Base-by-base conservation (phyloP, 108 stramenopile species). In the Cylindrotheca closterium region DNA sequence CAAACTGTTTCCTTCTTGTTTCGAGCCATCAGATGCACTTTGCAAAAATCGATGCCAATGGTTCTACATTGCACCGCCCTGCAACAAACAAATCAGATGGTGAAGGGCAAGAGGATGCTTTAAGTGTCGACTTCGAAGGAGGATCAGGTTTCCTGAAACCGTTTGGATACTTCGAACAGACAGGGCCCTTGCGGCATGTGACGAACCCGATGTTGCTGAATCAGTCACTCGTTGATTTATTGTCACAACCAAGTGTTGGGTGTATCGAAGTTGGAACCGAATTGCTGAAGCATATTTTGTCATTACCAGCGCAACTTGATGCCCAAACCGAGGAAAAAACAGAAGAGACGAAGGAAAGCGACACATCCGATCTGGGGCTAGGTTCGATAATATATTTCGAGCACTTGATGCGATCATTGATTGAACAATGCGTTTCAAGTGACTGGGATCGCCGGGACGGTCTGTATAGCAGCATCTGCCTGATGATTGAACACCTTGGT, bases 101-200 rank as follows among this genome's bases (percentile, higher is more conserved):
- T 28, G 47, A 19, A 34, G 17, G 28, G 10, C 26, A 34, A 48
- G 29, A 51, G 4, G 1, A 26, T 57, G 33, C 2, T 30, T 27
- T 29, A 51, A 47, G 50, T 52, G 63, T 65, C 31, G 51, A 62
- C 8, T 67, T 59, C 54, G 79, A 70, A 42, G 73, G 60, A 15
- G 48, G 55, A 4, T 61, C 79, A 25, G 78, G 82, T 47, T 81
- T 79, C 3, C 59, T 84, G 24, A 75, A 69, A 25, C 80, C 84
- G 28, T 90, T 83, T 70, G 89, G 89, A 2, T 78, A 73, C 33
- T 90, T 87, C 49, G 77, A 78, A 29, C 57, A 81, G 26, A 66
- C 75, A n/a, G 84, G 80, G 10, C 73, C 67, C 29, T 60, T 87
- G 8, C 48, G 30, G 47, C 46, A 54, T 19, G 58, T 31, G 19